A percentile compares a stretch with the other conserved stretches of the same genome.
These are phyloP conservation scores for Lactarius evosmus DNA, from an alignment of 768 basidiomycete species.

Conservation along the genomic window DNA sequence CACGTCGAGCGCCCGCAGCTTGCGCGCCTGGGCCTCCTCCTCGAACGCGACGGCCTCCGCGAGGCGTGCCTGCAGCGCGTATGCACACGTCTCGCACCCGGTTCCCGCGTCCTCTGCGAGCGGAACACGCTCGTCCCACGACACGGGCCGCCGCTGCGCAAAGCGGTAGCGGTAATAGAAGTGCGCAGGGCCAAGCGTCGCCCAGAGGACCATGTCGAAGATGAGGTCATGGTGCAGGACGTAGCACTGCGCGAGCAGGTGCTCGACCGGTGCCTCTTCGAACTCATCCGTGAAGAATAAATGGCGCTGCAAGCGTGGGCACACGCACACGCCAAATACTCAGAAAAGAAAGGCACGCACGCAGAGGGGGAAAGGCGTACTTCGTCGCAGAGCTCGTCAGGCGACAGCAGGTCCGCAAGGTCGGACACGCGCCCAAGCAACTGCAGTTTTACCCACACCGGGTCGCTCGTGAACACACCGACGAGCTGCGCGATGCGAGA, in stretches of 20 bases:
- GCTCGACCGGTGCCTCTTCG: constrained; percentile 35
- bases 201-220: constrained; percentile 26
- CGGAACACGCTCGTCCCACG: constrained; percentile 38
- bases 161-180: constrained; percentile 54
- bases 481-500: constrained; percentile 56
- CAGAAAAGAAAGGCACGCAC: not conserved
- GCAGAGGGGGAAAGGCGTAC: constrained; percentile 35
- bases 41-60: constrained; percentile 32
- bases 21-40: constrained; percentile 29
- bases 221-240: constrained; percentile 42
- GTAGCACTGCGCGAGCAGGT: constrained; percentile 48
- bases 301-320: constrained; percentile 45
- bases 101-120: constrained; percentile 39
- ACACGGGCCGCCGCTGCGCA: constrained; percentile 27
- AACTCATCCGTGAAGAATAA: constrained; percentile 55
- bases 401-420: constrained; percentile 41
- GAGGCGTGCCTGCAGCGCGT: constrained; percentile 29
- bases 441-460: constrained; percentile 19
- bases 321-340: not conserved
- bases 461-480: constrained; percentile 32
- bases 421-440: constrained; percentile 50
- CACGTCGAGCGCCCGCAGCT: constrained; percentile 40
- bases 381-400: constrained; percentile 50
- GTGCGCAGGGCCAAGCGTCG: constrained; percentile 45
- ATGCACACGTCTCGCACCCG: constrained; percentile 48